Base-by-base conservation (phyloP, 2,329 filamentous ascomycete species). In the Cercospora canescens region DNA sequence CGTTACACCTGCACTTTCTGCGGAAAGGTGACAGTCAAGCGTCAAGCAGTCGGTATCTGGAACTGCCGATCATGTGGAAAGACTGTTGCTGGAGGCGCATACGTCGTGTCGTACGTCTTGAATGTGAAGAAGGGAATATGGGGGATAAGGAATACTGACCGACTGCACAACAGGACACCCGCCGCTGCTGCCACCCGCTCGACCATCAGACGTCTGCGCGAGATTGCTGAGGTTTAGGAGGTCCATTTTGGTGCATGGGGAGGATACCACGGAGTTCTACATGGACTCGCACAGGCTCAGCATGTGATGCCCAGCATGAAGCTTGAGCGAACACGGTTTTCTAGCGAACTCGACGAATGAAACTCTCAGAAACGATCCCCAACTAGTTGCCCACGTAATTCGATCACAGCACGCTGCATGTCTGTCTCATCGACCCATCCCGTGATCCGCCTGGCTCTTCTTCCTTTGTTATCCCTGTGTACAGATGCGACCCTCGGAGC, bases 1-100 rank as follows among this genome's bases (percentile, higher is more conserved):
- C 91, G 91, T 83, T 98, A 97, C 83, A 89, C 90, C 81, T 98
- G 94, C 90, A 94, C 94, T 75, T 99, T 98, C 91, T 97, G 93
- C 89, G 94, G 94, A 81, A 98, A 98, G 91, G 90, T 89, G 82
- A 91, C 90, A 35, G 77, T 79, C 70, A 79, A 79, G 87, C 90
- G 94, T 80, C 87, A 93, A 81, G 89, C 92, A 72, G 92, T 94
- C 77, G 94, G 94, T 79, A 97, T 97, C 88, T 97, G 94, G 94
- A 88, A 94, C 84, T 99, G 95, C 92, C 91, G 89, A 84, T 88
- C 90, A 69, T 98, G 95, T 91, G 89, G 92, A 83, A 97, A 97
- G 91, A 92, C 89, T 79, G 88, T 94, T 76, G 94, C 92, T 78
- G 92, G 92, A 83, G 92, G 94, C 85, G 95, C 94, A 79, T 98